These are phyloP conservation scores for Shiraia bambusicola DNA, from an alignment of 2,329 filamentous ascomycete species.

Conservation along the genomic window DNA sequence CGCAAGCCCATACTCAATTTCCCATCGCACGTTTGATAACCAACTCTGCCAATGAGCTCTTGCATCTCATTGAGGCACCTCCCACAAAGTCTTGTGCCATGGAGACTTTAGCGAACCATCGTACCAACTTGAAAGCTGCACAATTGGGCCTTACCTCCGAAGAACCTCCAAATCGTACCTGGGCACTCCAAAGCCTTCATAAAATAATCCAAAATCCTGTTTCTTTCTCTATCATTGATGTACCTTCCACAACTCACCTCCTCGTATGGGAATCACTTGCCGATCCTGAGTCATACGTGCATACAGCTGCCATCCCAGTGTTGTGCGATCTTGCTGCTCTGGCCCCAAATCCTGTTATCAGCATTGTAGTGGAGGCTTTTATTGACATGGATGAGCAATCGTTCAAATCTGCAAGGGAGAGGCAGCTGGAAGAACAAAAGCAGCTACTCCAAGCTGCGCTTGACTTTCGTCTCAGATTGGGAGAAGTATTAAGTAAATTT, in stretches of 20 bases:
- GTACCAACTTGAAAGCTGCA: slow-evolving; percentile 23
- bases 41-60: slow-evolving; percentile 38
- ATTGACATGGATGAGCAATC: slow-evolving; percentile 59
- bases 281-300: slow-evolving; percentile 71
- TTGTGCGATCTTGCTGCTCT: slow-evolving; percentile 62
- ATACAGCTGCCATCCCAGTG: slow-evolving; percentile 66
- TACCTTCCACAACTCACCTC: slow-evolving; percentile 65
- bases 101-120: slow-evolving; percentile 53
- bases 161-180: slow-evolving; percentile 41
- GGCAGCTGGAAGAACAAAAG: slow-evolving; percentile 23
- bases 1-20: slow-evolving; percentile 7
- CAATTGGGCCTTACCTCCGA: slow-evolving; percentile 34
- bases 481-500: slow-evolving; percentile 52
- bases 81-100: slow-evolving; percentile 39
- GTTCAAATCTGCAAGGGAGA: slow-evolving; percentile 17
- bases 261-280: slow-evolving; percentile 65
- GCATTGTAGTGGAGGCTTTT: slow-evolving; percentile 67
- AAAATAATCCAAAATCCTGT: slow-evolving; percentile 54
- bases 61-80: slow-evolving; percentile 57
- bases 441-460: slow-evolving; percentile 45
- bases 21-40: slow-evolving; percentile 20
- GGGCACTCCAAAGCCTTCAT: slow-evolving; percentile 36
- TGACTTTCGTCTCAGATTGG: slow-evolving; percentile 67
- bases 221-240: slow-evolving; percentile 61
- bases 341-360: slow-evolving; percentile 63